Evolutionary conservation across 768 basidiomycete species (phyloP).

Genomic region (Mycena vulgaris): DNA sequence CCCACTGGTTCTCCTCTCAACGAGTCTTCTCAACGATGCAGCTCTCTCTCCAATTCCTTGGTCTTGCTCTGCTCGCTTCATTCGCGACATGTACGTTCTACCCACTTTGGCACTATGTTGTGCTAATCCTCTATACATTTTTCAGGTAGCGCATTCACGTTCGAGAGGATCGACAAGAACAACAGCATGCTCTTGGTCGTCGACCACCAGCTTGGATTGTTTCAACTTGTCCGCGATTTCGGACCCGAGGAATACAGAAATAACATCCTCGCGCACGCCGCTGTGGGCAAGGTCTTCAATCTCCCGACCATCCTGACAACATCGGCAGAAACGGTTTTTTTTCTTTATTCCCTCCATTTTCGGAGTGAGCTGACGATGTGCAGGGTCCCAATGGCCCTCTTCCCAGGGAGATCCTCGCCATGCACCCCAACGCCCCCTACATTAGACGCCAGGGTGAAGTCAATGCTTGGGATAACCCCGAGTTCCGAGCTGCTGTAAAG

Average conservation of each 20-base stretch:
- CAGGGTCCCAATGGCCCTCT: conserved; percentile 66
- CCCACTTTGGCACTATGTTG: neutral
- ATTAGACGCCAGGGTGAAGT: conserved; percentile 59
- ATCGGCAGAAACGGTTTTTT: conserved; percentile 58
- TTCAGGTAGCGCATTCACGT: conserved; percentile 41
- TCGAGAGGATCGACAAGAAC: conserved; percentile 61
- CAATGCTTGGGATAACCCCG: conserved; percentile 66
- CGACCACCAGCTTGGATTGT: conserved; percentile 66
- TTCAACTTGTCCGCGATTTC: conserved; percentile 61
- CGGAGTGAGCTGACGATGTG: neutral
- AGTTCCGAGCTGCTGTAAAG: conserved; percentile 61
- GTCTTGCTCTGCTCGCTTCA: conserved; percentile 19
- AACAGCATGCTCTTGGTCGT: conserved; percentile 60
- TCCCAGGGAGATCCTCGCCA: conserved; percentile 59
- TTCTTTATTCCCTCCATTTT: neutral
- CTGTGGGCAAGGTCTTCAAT: conserved; percentile 60
- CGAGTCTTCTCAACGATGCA: conserved; percentile 14
- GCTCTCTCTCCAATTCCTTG: conserved; percentile 10
- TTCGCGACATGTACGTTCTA: neutral
- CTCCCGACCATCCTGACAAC: conserved; percentile 64
- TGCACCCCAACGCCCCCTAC: conserved; percentile 61
- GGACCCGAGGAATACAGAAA: conserved; percentile 56
- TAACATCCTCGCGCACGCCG: conserved; percentile 65
- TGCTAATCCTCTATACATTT: neutral
- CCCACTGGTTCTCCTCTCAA: neutral